Evolutionary conservation across 768 basidiomycete genomes (phyloP).

Genomic region (Tephrocybe rancida): DNA sequence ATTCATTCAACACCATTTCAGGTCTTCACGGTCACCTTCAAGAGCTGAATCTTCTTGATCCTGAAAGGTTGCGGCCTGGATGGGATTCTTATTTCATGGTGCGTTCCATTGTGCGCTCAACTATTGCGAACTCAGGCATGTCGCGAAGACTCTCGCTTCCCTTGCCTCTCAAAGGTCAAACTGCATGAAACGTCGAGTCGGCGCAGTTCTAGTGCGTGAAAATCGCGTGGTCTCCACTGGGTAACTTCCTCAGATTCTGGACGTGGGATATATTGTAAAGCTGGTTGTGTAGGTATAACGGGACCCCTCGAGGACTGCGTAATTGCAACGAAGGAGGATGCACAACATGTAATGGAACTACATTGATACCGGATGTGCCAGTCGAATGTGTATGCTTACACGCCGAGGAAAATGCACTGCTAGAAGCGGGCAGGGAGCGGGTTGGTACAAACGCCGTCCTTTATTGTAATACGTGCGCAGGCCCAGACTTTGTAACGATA

Average conservation of each 20-base stretch:
- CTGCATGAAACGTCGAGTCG: conserved; percentile 97
- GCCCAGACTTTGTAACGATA: not conserved
- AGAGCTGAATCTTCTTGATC: conserved; percentile 65
- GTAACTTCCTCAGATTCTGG: conserved; percentile 36
- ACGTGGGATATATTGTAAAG: not conserved
- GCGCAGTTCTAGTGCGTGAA: conserved; percentile 88
- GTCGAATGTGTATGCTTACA: conserved; percentile 93
- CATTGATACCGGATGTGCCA: conserved; percentile 43
- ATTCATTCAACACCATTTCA: conserved; percentile 58
- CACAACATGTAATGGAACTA: conserved; percentile 67
- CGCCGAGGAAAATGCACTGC: conserved; percentile 95
- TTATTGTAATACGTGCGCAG: conserved; percentile 94
- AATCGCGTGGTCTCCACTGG: conserved; percentile 81
- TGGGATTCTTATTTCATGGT: conserved; percentile 99
- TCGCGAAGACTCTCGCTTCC: conserved; percentile 78
- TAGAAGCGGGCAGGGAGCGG: conserved; percentile 92
- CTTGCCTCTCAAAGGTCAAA: conserved; percentile 90
- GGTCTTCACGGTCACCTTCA: conserved; percentile 67
- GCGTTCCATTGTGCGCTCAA: conserved; percentile 16
- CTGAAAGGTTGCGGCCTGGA: conserved; percentile 77
- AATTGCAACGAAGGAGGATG: conserved; percentile 97
- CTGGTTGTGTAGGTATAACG: conserved; percentile 76
- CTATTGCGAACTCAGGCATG: not conserved
- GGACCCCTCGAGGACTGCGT: conserved; percentile 85
- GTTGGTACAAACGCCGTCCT: conserved; percentile 82